A percentile compares a stretch with the other conserved stretches of the same genome.
phyloP scores from a whole-genome alignment of 306 rosid genomes.

The Castanospermum australe region DNA sequence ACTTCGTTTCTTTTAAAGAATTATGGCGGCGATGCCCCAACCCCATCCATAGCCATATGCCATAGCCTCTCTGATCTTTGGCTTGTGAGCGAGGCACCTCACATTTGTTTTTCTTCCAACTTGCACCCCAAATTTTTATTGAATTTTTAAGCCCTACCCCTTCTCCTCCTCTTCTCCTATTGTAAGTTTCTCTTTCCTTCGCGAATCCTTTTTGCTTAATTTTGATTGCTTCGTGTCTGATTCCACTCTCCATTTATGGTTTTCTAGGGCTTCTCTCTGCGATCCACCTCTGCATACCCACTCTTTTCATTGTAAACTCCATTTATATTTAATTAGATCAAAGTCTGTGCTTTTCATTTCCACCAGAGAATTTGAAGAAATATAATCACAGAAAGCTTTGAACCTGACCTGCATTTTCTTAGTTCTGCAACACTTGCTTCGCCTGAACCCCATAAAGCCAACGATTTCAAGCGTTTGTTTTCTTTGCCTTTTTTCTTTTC shows the following conservation, averaged over 20 bases:
- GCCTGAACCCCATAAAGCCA: not conserved
- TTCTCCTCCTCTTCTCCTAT: not conserved
- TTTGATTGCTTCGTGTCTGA: not conserved
- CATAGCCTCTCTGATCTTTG: not conserved
- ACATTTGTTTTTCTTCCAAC: conserved; percentile 19
- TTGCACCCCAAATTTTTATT: not conserved
- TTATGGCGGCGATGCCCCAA: not conserved
- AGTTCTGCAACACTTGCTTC: not conserved
- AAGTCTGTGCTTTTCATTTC: not conserved
- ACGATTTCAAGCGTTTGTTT: not conserved
- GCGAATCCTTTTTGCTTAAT: not conserved
- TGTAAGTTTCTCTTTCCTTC: conserved; percentile 5
- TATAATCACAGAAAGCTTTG: not conserved
- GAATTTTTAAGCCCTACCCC: conserved; percentile 21
- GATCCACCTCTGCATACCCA: not conserved
- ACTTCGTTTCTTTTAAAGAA: not conserved
- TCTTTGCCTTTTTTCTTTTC: not conserved
- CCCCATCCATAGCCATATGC: not conserved
- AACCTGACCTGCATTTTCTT: conserved; percentile 6
- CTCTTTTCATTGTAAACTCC: not conserved
- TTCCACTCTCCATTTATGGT: conserved; percentile 14
- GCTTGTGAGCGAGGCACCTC: not conserved
- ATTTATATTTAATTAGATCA: not conserved
- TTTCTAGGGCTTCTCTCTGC: conserved; percentile 11
- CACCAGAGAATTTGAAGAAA: not conserved